Conservation (phyloP, 441 rosid genomes). For the Geranium incanum region DNA sequence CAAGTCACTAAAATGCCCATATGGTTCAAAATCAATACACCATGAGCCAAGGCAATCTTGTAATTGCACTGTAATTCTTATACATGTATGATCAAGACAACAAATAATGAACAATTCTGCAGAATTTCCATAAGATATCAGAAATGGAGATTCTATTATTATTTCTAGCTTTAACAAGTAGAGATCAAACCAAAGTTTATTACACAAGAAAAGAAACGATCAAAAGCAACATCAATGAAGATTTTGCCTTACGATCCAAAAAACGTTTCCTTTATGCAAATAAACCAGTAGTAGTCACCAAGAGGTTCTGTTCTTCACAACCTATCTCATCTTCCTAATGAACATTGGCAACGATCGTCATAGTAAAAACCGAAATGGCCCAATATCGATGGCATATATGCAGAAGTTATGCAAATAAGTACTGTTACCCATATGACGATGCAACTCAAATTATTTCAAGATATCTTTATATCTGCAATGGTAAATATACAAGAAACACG, state of each 20-base stretch:
- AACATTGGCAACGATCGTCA: neutral
- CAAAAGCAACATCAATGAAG: neutral
- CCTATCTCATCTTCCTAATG: neutral
- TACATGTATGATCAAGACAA: neutral
- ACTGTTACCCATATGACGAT: neutral
- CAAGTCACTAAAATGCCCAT: neutral
- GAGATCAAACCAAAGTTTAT: neutral
- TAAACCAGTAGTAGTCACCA: neutral
- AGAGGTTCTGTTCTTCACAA: neutral
- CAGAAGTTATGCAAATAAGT: neutral
- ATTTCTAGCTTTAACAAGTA: neutral
- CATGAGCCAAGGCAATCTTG: neutral
- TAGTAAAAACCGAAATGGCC: neutral
- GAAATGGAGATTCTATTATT: neutral
- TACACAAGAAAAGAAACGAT: neutral
- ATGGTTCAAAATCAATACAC: neutral
- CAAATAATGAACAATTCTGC: too few species aligned
- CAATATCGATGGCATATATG: neutral
- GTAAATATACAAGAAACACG: neutral
- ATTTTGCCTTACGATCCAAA: neutral
- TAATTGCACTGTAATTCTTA: neutral
- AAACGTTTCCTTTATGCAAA: neutral
- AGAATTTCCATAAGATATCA: neutral
- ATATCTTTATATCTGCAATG: neutral
- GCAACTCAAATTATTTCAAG: constrained; percentile 1